Conservation (phyloP, 441 rosid species). For the Metrosideros polymorpha region DNA sequence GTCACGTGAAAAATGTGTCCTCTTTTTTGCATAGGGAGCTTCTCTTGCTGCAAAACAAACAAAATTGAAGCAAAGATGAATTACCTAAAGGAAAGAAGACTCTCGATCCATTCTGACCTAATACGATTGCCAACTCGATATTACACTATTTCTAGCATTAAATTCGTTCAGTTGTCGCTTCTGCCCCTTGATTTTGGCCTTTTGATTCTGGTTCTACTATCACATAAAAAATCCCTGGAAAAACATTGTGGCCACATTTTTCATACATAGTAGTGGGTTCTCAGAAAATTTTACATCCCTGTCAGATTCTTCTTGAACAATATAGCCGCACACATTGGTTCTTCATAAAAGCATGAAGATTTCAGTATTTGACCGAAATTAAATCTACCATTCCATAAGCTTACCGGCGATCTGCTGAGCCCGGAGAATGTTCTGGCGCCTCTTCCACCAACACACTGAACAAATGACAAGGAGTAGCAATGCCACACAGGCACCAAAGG, state of each 20-base stretch:
- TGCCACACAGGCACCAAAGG: conserved; percentile 41
- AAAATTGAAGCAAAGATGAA: background rate
- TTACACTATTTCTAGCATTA: background rate
- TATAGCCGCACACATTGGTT: background rate
- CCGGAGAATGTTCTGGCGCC: conserved; percentile 83
- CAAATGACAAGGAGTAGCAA: conserved; percentile 52
- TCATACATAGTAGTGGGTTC: background rate
- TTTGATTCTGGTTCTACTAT: background rate
- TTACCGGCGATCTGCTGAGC: conserved; percentile 79
- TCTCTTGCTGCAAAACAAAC: background rate
- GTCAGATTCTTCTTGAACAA: background rate
- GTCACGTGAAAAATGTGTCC: conserved; percentile 68
- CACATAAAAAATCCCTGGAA: background rate
- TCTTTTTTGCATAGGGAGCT: conserved; percentile 28
- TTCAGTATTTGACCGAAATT: background rate
- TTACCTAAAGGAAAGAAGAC: background rate
- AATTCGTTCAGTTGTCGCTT: background rate
- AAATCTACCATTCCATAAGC: background rate
- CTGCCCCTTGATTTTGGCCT: background rate
- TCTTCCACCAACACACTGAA: conserved; percentile 72
- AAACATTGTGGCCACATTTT: background rate
- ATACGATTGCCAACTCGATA: background rate
- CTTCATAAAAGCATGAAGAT: background rate
- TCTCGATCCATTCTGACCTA: background rate
- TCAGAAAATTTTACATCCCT: background rate